phyloP scores from a whole-genome alignment of 2,329 filamentous ascomycete species.

The Fusarium graminum region DNA sequence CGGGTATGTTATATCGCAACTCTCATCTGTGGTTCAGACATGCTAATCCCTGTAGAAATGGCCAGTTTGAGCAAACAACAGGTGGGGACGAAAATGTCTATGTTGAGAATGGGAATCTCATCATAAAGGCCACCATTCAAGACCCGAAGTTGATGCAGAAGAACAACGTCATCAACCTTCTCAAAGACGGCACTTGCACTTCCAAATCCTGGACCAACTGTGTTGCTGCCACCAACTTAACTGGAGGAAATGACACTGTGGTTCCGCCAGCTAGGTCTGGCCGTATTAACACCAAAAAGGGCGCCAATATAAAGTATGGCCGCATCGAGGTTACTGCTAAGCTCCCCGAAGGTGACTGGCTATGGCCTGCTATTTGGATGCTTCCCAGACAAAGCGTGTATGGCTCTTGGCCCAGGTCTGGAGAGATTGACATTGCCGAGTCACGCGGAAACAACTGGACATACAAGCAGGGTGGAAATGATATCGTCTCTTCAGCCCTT shows the following conservation, averaged over 20 bases:
- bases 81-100: conserved; percentile 79
- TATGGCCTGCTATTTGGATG: conserved; percentile 96
- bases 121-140: conserved; percentile 84
- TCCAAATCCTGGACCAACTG: conserved; percentile 69
- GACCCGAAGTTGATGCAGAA: conserved; percentile 74
- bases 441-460: conserved; percentile 85
- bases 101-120: conserved; percentile 74
- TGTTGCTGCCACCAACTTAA: conserved; percentile 79
- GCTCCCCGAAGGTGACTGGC: conserved; percentile 83
- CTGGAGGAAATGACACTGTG: conserved; percentile 76
- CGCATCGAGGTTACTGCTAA: conserved; percentile 84
- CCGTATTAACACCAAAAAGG: conserved; percentile 80
- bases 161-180: conserved; percentile 77
- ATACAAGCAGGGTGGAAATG: conserved; percentile 82
- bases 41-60: conserved; percentile 68
- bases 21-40: too few species aligned
- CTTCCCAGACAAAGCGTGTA: conserved; percentile 79
- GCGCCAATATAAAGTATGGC: conserved; percentile 81
- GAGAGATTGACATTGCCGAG: conserved; percentile 87
- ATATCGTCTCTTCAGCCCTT: conserved; percentile 81
- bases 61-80: conserved; percentile 85
- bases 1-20: conserved; percentile 67
- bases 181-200: conserved; percentile 75
- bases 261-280: conserved; percentile 83
- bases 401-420: conserved; percentile 81